Evolutionary conservation across 306 rosid genomes (phyloP).

Genomic region (Abrus precatorius): DNA sequence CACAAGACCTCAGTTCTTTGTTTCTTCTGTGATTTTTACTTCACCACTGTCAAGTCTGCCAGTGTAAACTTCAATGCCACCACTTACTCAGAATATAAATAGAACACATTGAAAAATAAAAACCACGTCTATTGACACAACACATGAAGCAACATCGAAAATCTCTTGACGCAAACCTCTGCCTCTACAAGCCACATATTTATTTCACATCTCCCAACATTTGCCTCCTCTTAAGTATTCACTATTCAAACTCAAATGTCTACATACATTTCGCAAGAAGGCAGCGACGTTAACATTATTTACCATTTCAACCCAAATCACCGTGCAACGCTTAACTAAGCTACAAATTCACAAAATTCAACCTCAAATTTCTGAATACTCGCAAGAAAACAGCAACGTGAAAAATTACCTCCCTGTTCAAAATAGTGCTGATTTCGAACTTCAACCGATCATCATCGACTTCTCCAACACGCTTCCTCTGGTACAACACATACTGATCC

Average conservation of each 20-base stretch:
- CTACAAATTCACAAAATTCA: not conserved
- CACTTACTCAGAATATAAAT: not conserved
- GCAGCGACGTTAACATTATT: no score
- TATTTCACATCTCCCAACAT: slow-evolving; percentile 15
- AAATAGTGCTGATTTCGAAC: slow-evolving; percentile 85
- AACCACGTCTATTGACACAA: slow-evolving; percentile 5
- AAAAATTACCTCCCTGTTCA: slow-evolving; percentile 80
- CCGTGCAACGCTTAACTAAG: not conserved
- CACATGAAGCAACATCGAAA: not conserved
- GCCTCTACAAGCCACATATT: not conserved
- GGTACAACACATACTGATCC: slow-evolving; percentile 74
- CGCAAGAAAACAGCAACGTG: not conserved
- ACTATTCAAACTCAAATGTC: no score
- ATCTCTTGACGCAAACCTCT: slow-evolving; percentile 1
- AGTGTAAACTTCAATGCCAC: not conserved
- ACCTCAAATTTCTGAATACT: slow-evolving; percentile 15
- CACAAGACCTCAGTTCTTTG: not conserved
- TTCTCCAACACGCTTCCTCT: slow-evolving; percentile 66
- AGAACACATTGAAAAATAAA: not conserved
- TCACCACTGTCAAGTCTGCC: not conserved
- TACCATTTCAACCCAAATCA: no score
- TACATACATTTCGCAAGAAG: no score
- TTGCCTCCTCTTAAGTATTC: not conserved
- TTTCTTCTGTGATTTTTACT: not conserved
- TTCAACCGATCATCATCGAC: slow-evolving; percentile 91